Base-by-base conservation (phyloP, 768 basidiomycete genomes). In the Daedalea quercina region DNA sequence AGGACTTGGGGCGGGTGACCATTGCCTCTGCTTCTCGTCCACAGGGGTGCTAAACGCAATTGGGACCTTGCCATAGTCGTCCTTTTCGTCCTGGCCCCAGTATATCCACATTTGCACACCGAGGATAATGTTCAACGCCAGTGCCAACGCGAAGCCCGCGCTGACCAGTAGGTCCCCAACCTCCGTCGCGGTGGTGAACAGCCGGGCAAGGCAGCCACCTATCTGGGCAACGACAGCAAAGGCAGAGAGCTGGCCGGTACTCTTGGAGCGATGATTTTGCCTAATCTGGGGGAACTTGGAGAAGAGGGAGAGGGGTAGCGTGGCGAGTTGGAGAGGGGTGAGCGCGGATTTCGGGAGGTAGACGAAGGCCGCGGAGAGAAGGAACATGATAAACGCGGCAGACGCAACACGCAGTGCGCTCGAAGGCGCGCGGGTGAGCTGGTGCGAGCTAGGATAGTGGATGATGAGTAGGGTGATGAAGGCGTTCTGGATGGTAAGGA, bases 281-380 rank as follows among this genome's bases (percentile, higher is more conserved):
- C 76, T 61, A 68, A 98, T 98, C 61, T 98, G 96, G 4, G 96
- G 96, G 44, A 96, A 70, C 70, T 98, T 98, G 55, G 93, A 93
- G 67, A 90, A 85, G 26, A 97, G 76, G 2, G 91, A 88, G 23
- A 98, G 80, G 0, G 96, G 96, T 33, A 99, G 84, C 3, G 94
- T 96, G 52, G 81, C 72, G 12, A 92, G 71, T 68, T 97, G 94
- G 33, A 94, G 78, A 44, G 86, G 57, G 12, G 89, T 73, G 12
- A 99, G 73, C 13, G 69, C 60, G 33, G 71, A 63, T 22, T 68
- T 60, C 3, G 86, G 79, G 40, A 82, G 66, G 6, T 64, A 52
- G 58, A 74, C 75, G n/a, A 87, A 74, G 0, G 70, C 62, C 35
- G 73, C 50, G 6, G 73, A 68, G 12, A 69, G 54, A 13, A 67